Base-by-base conservation (phyloP, 192 early-diverging fungal genomes). In the Chytriomyces sp. region DNA sequence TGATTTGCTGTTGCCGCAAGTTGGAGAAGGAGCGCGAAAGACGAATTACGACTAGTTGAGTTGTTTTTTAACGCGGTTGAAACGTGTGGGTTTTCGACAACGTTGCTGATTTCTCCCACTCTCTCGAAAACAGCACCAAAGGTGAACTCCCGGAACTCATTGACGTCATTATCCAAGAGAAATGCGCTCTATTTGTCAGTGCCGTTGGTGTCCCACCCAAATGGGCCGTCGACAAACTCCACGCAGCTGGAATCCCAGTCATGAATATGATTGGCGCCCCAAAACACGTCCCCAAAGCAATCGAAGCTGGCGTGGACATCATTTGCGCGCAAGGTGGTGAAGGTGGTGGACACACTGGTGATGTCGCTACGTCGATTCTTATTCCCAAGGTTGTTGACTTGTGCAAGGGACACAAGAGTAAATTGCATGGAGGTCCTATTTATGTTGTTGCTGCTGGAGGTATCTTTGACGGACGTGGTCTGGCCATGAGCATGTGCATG, bases 241-340 rank as follows among this genome's bases (percentile, higher is more conserved):
- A 86, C 81, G 72, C 66, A 11, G 79, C 77, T 0, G 73, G 76
- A 53, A 86, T 85, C 67, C 78, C 69, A 50, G 78, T 85, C 53
- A 86, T 86, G 84, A 86, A 86, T 80, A 86, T 86, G 84, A 78
- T 86, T 63, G 82, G 84, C 35, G 81, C 84, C 0, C 80, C 83
- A 18, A 86, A 86, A 60, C 84, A 86, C 68, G 83, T 79, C 20
- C 9, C 11, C 13, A 86, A 86, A 50, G 83, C 83, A 5, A 24
- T 86, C 50, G 84, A 66, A 6, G 82, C 80, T 28, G 84, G 84
- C 24, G 80, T 82, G 18, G 84, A 86, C 62, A 85, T 84, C 57
- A 82, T 85, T 65, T 82, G 82, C 64, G 82, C 80, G 4, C 3
- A 57, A 20, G 84, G 84, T 57, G 79, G 83, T 59, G 84, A 85